Percentiles rank a stretch among this genome's conserved stretches.
phyloP scores from a whole-genome alignment of 257 asterid genomes.

The Rauvolfia tetraphylla region DNA sequence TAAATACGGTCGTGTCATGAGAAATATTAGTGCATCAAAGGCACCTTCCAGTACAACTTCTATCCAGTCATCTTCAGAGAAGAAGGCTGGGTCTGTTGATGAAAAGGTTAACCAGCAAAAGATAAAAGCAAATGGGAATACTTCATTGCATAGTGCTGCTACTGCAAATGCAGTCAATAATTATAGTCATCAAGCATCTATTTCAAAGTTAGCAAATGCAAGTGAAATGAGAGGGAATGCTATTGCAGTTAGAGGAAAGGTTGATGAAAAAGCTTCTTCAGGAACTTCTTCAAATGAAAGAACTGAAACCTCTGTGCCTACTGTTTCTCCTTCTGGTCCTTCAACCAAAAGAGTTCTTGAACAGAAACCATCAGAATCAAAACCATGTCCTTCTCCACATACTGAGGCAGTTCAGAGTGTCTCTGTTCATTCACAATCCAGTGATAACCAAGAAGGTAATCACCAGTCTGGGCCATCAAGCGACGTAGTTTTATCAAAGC shows the following conservation, averaged over 20 bases:
- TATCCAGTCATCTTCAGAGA: conserved; percentile 41
- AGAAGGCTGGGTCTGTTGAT: conserved; percentile 35
- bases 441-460: conserved; percentile 23
- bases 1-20: conserved; percentile 94
- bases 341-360: conserved; percentile 25
- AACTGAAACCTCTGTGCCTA: conserved; percentile 29
- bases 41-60: conserved; percentile 36
- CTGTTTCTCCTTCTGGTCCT: conserved; percentile 36
- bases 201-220: conserved; percentile 31
- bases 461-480: conserved; percentile 13
- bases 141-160: conserved; percentile 33
- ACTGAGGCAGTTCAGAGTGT: conserved; percentile 21
- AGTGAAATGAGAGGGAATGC: conserved; percentile 34
- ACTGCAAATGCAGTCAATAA: conserved; percentile 31
- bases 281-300: conserved; percentile 32
- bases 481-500: conserved; percentile 31
- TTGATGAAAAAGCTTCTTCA: conserved; percentile 37
- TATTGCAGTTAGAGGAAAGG: conserved; percentile 29
- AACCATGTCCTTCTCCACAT: conserved; percentile 31
- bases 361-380: conserved; percentile 33
- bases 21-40: conserved; percentile 58
- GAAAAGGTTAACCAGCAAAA: conserved; percentile 45
- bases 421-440: conserved; percentile 30
- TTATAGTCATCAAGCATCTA: conserved; percentile 35
- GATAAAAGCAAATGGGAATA: conserved; percentile 42